Evolutionary conservation across 78 protist genomes (phyloP).

Genomic region (Dictyostelium brefeldianum): DNA sequence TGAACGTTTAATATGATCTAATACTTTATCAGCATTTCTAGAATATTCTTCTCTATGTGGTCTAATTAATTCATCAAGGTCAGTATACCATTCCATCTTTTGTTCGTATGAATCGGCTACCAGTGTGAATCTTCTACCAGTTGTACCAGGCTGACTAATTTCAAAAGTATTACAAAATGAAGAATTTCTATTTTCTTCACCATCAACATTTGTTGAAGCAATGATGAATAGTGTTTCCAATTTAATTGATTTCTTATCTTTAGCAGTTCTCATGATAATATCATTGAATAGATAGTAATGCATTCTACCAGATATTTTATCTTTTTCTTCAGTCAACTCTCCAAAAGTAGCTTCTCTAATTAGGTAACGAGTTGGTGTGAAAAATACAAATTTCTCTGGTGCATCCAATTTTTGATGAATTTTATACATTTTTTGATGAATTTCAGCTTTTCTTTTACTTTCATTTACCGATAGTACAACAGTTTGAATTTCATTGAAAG

Average conservation of each 20-base stretch:
- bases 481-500: conserved; percentile 50
- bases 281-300: conserved; percentile 72
- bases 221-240: conserved; percentile 65
- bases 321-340: conserved; percentile 63
- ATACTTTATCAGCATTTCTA: conserved; percentile 45
- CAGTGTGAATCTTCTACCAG: conserved; percentile 63
- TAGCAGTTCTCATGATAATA: conserved; percentile 68
- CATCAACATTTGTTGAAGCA: conserved; percentile 52
- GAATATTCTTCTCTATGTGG: conserved; percentile 43
- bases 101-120: conserved; percentile 58
- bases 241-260: conserved; percentile 71
- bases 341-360: conserved; percentile 61
- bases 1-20: conserved; percentile 36
- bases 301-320: conserved; percentile 49
- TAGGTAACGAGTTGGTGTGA: conserved; percentile 74
- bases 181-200: conserved; percentile 11
- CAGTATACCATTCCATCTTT: conserved; percentile 78
- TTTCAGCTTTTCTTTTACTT: conserved; percentile 77
- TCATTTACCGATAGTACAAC: conserved; percentile 68
- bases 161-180: conserved; percentile 58
- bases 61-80: conserved; percentile 32
- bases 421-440: conserved; percentile 70
- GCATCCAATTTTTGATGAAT: conserved; percentile 66
- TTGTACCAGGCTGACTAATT: conserved; percentile 39
- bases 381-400: conserved; percentile 59